Base-by-base conservation (phyloP, 2,329 filamentous ascomycete species). In the Tolypocladium endophyticum region DNA sequence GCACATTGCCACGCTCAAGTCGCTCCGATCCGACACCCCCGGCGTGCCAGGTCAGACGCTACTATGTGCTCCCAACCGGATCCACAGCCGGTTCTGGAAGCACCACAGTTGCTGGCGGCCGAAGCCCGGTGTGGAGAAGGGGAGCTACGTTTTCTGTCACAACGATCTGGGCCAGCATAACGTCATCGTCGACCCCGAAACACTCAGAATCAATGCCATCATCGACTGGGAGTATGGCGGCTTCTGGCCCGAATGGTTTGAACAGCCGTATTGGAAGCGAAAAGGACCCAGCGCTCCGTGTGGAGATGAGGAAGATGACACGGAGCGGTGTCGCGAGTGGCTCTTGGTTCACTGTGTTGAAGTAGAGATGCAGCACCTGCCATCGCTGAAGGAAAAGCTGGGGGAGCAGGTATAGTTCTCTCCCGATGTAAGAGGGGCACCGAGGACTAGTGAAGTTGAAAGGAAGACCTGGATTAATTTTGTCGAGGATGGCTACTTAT, bases 241-340 rank as follows among this genome's bases (percentile, higher is more conserved):
- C 3, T 73, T 71, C 63, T 73, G 63, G 61, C 64, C 63, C 30
- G 50, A 60, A 7, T 64, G 64, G 64, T 67, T 66, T 43, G 62
- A 66, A 53, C 38, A n/a, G 38, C 55, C 57, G 35, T 66, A 59
- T 30, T 67, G 63, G 62, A 57, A 58, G 61, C 60, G 62, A 16
- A 23, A 23, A 7, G 64, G 64, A 14, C 61, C 59, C 1, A 60
- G 60, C 41, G 54, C 43, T 64, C 1, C 36, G 36, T 12, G 9
- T 39, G 36, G 12, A 12, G 58, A 61, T 6, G 60, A 56, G 5
- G 59, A 62, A 25, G 56, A 55, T 1, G 47, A 60, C 8, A 56
- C 59, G 41, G 38, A 61, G 23, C 56, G 57, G 23, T 62, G 61
- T 20, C 56, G 59, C 14, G 56, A 58, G 16, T 62, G 57, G 61